Evolutionary conservation across 768 basidiomycete genomes (phyloP), one percentile per base, ranked within the genome.

Genomic region (Peribolospora kevripleyi): DNA sequence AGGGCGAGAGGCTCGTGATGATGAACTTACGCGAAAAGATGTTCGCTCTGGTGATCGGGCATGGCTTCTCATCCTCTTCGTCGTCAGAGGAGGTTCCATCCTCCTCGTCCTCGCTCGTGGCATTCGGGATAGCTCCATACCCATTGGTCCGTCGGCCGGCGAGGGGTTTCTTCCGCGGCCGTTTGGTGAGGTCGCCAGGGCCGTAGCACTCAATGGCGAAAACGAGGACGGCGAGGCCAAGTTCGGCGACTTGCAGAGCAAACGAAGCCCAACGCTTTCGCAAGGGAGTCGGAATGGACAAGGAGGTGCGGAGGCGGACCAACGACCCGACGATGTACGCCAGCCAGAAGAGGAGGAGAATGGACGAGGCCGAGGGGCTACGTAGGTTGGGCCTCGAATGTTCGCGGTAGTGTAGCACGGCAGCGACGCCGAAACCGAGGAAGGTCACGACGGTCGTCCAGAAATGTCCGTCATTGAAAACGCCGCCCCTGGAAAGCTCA

Each of bases 311-410:
- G 0, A 76, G 69, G 74, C 80, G 77, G 5, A 83, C 64, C 8
- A 68, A 61, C 0, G 77, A 60, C 0, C 68, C 70, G 11, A 71
- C 14, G 9, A 75, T 51, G 60, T 84, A 83, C 7, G 74, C 52
- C 0, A 85, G 84, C 81, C 84, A 91, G 67, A 84, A 90, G 50
- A 90, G 65, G 7, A 93, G 74, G 43, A 87, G 67, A 9, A 77
- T 63, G 1, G 81, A 72, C 10, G 62, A 63, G 25, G 25, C 25
- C 25, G 25, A 25, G 25, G 25, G 25, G 25, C 25, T 25, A 25
- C 25, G 25, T 25, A 25, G 25, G 25, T 25, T 7, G 62, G 59
- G 55, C 55, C 50, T 37, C 25, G 50, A 55, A 38, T 55, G 46
- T 38, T 54, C 55, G 39, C 48, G 46, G 48, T 49, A 52, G 11